These are phyloP conservation scores for Spinellus fusiger DNA, from an alignment of 192 early-diverging fungal genomes.

Conservation along the genomic window DNA sequence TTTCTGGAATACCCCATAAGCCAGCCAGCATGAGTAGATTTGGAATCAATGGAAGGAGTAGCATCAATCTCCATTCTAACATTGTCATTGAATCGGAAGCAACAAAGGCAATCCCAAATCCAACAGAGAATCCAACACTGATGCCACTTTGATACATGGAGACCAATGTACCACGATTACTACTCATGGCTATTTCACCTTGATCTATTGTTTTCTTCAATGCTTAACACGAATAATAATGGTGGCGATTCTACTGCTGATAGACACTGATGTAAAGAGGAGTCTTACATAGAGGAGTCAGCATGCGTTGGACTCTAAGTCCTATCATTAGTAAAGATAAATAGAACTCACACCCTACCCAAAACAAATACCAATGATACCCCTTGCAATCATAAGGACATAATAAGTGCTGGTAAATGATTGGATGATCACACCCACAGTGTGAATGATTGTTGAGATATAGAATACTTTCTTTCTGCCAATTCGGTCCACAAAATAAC, in stretches of 20 bases:
- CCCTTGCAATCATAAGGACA: constrained; percentile 43
- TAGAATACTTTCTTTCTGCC: constrained; percentile 43
- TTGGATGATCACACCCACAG: constrained; percentile 43
- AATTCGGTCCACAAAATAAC: constrained; percentile 45
- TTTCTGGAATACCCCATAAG: constrained; percentile 17
- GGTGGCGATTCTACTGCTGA: too few relatives aligned
- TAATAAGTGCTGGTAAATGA: constrained; percentile 31
- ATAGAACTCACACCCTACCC: constrained; percentile 19
- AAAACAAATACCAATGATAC: constrained; percentile 40
- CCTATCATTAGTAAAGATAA: constrained; percentile 24
- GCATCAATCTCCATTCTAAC: constrained; percentile 1
- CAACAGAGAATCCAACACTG: constrained; percentile 70
- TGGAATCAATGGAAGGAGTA: constrained; percentile 14
- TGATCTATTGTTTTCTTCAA: constrained; percentile 12
- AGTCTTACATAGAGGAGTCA: constrained; percentile 45
- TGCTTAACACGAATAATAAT: too few relatives aligned
- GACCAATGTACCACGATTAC: constrained; percentile 77
- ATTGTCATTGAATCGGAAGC: background rate
- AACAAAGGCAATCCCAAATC: constrained; percentile 18
- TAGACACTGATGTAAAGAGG: background rate
- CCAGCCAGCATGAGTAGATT: constrained; percentile 8
- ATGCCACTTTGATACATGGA: constrained; percentile 85
- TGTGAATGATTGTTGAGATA: constrained; percentile 40
- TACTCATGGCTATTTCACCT: constrained; percentile 19
- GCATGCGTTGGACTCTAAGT: constrained; percentile 35